These are phyloP conservation scores for Sclerotinia minor DNA, from an alignment of 2,329 filamentous ascomycete genomes.

Conservation along the genomic window DNA sequence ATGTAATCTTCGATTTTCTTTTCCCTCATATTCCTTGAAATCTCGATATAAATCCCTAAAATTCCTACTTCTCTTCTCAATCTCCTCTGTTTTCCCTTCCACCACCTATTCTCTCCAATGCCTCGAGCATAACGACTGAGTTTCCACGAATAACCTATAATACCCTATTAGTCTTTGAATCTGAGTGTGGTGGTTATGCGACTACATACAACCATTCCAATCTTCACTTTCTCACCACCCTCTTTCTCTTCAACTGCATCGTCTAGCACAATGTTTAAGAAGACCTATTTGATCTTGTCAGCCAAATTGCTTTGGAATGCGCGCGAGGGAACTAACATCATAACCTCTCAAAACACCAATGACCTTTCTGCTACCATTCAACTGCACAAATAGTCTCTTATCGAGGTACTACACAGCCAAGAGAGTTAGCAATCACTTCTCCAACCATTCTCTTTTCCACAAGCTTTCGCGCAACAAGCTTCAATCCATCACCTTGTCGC, in stretches of 20 bases:
- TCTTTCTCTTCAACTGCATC: slow-evolving; percentile 94
- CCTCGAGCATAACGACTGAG: slow-evolving; percentile 97
- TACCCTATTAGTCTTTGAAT: neutral
- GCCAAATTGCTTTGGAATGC: neutral
- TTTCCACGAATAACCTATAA: slow-evolving; percentile 92
- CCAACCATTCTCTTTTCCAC: slow-evolving; percentile 43
- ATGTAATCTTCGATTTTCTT: slow-evolving; percentile 22
- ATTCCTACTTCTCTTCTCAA: neutral
- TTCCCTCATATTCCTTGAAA: slow-evolving; percentile 2
- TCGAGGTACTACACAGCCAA: slow-evolving; percentile 78
- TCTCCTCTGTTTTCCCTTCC: slow-evolving; percentile 48
- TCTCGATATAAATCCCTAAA: neutral
- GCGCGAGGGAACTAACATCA: slow-evolving; percentile 63
- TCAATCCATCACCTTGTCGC: slow-evolving; percentile 24
- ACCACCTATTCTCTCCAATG: slow-evolving; percentile 66
- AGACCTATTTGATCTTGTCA: slow-evolving; percentile 63
- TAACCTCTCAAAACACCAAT: slow-evolving; percentile 93
- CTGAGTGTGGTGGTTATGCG: neutral
- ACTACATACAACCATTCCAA: slow-evolving; percentile 84
- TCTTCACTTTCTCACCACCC: slow-evolving; percentile 81
- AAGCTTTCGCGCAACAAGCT: slow-evolving; percentile 26
- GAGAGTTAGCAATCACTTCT: slow-evolving; percentile 55
- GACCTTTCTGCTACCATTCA: slow-evolving; percentile 97
- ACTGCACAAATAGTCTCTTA: slow-evolving; percentile 95
- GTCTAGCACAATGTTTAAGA: slow-evolving; percentile 96